Percentiles rank a stretch among this genome's conserved stretches.
Evolutionary conservation across 495 filamentous ascomycete genomes (phyloP).

Genomic region (Cudoniella acicularis): DNA sequence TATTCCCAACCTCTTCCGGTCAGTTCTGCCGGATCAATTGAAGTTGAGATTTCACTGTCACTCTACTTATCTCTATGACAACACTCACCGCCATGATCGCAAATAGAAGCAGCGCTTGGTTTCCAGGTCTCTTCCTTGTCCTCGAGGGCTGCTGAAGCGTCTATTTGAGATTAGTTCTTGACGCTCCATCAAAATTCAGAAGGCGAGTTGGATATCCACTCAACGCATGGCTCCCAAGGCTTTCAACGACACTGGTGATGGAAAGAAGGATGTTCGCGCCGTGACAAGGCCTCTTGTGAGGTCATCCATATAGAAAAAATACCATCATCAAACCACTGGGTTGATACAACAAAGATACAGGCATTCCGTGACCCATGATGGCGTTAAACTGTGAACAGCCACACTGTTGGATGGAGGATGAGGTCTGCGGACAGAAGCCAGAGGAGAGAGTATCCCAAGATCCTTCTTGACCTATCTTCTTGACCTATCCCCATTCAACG

Average conservation of each 20-base stretch:
- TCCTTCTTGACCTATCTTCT: neutral
- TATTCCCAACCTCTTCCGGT: too few relatives aligned
- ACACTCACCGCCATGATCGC: too few relatives aligned
- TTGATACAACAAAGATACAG: neutral
- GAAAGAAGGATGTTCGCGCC: neutral
- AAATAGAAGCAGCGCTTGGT: too few relatives aligned
- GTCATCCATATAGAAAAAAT: neutral
- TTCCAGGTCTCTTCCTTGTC: too few relatives aligned
- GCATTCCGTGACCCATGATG: conserved; percentile 1
- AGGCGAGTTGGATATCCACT: too few relatives aligned
- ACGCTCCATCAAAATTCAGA: too few relatives aligned
- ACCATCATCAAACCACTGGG: neutral
- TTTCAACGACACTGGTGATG: neutral
- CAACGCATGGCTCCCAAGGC: neutral
- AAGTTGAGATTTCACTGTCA: too few relatives aligned
- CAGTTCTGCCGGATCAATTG: too few relatives aligned
- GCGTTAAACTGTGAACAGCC: conserved; percentile 3
- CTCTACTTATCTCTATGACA: too few relatives aligned
- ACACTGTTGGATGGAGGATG: conserved; percentile 1
- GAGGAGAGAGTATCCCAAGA: too few relatives aligned
- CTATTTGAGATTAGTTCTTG: too few relatives aligned
- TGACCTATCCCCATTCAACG: neutral
- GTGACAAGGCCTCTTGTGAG: neutral
- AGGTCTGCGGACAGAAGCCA: conserved; percentile 4
- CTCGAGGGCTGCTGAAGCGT: too few relatives aligned